Conservation (phyloP, 805 yeast genomes). For the Candida caryicola region DNA sequence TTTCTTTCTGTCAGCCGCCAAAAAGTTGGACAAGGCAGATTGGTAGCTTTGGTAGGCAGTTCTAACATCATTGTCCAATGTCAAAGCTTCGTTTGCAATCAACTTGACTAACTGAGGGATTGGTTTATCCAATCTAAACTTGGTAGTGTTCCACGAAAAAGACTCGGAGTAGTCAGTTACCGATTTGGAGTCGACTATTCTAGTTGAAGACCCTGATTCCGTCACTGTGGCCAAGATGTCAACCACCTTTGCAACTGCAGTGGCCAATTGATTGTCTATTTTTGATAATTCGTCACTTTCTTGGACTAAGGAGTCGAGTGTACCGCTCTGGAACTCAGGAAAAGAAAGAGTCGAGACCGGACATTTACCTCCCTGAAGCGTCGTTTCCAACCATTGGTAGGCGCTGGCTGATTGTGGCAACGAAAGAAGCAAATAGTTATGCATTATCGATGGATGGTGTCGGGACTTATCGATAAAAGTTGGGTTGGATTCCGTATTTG, state of each 20-base stretch:
- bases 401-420: constrained; percentile 53
- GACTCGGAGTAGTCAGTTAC: constrained; percentile 66
- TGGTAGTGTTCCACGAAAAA: constrained; percentile 85
- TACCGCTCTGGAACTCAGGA: constrained; percentile 91
- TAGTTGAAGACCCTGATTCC: constrained; percentile 20
- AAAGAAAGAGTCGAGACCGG: constrained; percentile 57
- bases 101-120: constrained; percentile 69
- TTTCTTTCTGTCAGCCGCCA: constrained; percentile 88
- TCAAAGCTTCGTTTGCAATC: constrained; percentile 73
- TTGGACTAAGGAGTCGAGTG: constrained; percentile 85
- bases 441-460: neutral
- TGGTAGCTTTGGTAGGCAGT: constrained; percentile 71
- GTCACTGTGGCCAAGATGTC: constrained; percentile 59
- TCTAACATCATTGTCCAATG: constrained; percentile 82
- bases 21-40: constrained; percentile 76
- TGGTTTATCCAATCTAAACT: constrained; percentile 81
- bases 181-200: constrained; percentile 41
- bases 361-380: constrained; percentile 55
- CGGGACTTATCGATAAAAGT: neutral
- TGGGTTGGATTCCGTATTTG: too few relatives aligned
- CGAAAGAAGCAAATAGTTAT: constrained; percentile 52
- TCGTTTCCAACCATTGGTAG: constrained; percentile 53
- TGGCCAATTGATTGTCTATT: constrained; percentile 72
- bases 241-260: constrained; percentile 67
- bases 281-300: constrained; percentile 88